These are phyloP conservation scores for Globisporangium canariense DNA, from an alignment of 352 stramenopile genomes.

Conservation along the genomic window DNA sequence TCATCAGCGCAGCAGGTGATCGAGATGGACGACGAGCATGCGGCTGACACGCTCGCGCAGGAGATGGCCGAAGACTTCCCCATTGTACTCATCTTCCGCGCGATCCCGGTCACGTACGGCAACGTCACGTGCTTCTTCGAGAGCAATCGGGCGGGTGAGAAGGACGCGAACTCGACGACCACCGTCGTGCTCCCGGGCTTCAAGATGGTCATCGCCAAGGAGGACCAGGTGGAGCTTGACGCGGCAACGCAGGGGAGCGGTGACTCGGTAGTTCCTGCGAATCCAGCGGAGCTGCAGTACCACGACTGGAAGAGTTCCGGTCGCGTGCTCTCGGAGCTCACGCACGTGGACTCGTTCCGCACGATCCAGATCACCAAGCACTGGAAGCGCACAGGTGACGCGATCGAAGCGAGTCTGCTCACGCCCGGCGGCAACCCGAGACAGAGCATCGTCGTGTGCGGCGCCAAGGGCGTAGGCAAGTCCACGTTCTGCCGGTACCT, in stretches of 20 bases:
- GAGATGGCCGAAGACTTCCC: constrained; percentile 57
- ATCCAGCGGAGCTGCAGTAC: constrained; percentile 10
- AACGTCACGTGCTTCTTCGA: constrained; percentile 83
- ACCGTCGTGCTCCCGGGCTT: constrained; percentile 68
- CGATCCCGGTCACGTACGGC: constrained; percentile 58
- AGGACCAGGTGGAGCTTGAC: constrained; percentile 28
- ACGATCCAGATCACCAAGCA: constrained; percentile 58
- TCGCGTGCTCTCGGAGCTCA: constrained; percentile 52
- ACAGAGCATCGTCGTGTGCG: constrained; percentile 89
- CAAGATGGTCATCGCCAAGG: constrained; percentile 70
- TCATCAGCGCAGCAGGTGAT: constrained; percentile 11
- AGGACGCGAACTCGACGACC: constrained; percentile 8
- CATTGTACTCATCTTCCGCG: constrained; percentile 70
- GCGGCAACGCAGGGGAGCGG: not conserved
- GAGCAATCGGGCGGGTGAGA: constrained; percentile 17
- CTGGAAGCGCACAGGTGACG: constrained; percentile 48
- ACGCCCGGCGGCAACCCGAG: not conserved
- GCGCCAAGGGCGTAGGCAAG: constrained; percentile 95
- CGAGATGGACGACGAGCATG: constrained; percentile 70
- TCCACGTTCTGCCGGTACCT: constrained; percentile 94
- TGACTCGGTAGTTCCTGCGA: constrained; percentile 3
- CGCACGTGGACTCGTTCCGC: constrained; percentile 54
- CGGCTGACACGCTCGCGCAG: constrained; percentile 59
- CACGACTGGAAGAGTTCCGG: constrained; percentile 52
- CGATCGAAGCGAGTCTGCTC: constrained; percentile 39